These are phyloP conservation scores for Zygosaccharomyces bisporus DNA, from an alignment of 805 yeast species.

Conservation along the genomic window DNA sequence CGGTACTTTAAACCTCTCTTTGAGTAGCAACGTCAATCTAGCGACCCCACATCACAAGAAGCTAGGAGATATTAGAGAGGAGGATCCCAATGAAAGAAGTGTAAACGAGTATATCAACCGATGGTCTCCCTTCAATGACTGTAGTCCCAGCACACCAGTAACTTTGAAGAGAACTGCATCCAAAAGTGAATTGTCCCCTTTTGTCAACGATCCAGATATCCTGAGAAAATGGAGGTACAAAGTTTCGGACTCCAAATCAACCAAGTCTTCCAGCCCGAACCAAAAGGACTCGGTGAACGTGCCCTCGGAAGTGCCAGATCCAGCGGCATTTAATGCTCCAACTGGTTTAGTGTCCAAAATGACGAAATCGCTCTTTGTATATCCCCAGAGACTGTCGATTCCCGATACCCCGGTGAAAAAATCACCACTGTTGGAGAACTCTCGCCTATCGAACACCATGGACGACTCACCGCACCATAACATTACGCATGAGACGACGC, in stretches of 20 bases:
- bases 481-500: conserved; percentile 21
- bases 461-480: conserved; percentile 19
- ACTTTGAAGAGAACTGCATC: conserved; percentile 30
- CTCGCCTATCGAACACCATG: conserved; percentile 13
- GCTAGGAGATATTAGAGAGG: conserved; percentile 15
- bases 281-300: conserved; percentile 10
- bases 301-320: conserved; percentile 25
- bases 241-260: conserved; percentile 9
- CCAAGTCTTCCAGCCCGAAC: conserved; percentile 12
- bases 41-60: conserved; percentile 6
- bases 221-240: conserved; percentile 23
- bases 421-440: conserved; percentile 24
- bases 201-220: conserved; percentile 26
- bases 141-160: conserved; percentile 19
- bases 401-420: conserved; percentile 36
- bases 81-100: conserved; percentile 17
- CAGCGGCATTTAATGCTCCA: conserved; percentile 25
- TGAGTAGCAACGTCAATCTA: conserved; percentile 38
- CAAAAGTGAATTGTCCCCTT: conserved; percentile 33
- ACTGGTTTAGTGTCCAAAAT: conserved; percentile 32
- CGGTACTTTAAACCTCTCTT: conserved; percentile 48
- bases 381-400: conserved; percentile 25
- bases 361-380: conserved; percentile 14
- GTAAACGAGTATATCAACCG: conserved; percentile 24
- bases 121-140: conserved; percentile 30